A percentile compares a stretch with the other conserved stretches of the same genome.
phyloP scores from a whole-genome alignment of 768 basidiomycete species.

The Lepiota brunneoincarnata region DNA sequence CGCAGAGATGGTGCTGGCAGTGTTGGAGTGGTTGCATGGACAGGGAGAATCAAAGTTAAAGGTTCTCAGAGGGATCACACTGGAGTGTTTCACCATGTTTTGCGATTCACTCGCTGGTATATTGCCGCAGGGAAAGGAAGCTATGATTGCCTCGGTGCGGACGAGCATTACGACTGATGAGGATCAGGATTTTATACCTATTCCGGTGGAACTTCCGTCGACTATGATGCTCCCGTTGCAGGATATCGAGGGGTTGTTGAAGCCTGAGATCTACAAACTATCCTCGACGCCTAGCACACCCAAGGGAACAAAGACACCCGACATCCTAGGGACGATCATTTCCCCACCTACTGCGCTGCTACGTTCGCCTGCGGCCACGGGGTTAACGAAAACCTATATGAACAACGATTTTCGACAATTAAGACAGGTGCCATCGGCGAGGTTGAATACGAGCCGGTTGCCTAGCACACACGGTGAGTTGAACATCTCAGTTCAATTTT shows the following conservation, averaged over 20 bases:
- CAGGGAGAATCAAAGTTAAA: slow-evolving; percentile 41
- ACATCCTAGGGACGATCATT: slow-evolving; percentile 62
- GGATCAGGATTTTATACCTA: slow-evolving; percentile 31
- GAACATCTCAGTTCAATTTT: not conserved
- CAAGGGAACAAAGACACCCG: slow-evolving; percentile 47
- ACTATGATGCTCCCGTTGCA: slow-evolving; percentile 42
- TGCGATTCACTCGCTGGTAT: slow-evolving; percentile 33
- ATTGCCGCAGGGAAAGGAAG: slow-evolving; percentile 20
- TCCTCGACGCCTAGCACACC: slow-evolving; percentile 48
- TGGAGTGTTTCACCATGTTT: slow-evolving; percentile 43
- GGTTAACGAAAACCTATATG: slow-evolving; percentile 77
- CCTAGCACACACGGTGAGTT: slow-evolving; percentile 77
- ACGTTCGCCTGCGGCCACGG: slow-evolving; percentile 69
- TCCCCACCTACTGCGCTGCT: slow-evolving; percentile 71
- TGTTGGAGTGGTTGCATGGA: slow-evolving; percentile 56
- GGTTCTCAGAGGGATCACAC: slow-evolving; percentile 48
- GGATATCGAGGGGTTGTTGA: slow-evolving; percentile 47
- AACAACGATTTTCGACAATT: slow-evolving; percentile 83
- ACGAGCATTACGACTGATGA: slow-evolving; percentile 36
- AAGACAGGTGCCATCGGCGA: slow-evolving; percentile 61
- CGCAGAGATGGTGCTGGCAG: slow-evolving; percentile 36
- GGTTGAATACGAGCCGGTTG: slow-evolving; percentile 82
- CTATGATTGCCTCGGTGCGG: slow-evolving; percentile 21
- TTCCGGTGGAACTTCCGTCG: slow-evolving; percentile 32
- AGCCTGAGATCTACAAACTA: slow-evolving; percentile 24